Evolutionary conservation across 192 early-diverging fungal genomes (phyloP).

Genomic region (Backusella parvicylindrica): DNA sequence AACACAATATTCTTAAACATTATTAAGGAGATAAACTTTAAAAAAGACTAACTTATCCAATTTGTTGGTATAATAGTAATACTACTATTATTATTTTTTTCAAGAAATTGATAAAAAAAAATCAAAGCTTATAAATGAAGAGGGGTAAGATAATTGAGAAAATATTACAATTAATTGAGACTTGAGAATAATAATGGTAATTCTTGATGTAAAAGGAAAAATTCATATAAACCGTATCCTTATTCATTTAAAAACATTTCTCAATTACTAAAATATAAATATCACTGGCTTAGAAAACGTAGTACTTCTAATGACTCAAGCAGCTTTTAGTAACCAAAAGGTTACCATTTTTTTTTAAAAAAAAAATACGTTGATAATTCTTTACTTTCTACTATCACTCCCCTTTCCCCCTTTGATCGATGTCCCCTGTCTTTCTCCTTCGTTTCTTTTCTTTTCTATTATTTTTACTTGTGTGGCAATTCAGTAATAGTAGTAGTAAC

Average conservation of each 20-base stretch:
- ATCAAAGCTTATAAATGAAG: no score
- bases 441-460: neutral
- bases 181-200: no score
- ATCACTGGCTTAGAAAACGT: no score
- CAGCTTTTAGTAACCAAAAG: neutral
- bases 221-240: no score
- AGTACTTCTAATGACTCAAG: neutral
- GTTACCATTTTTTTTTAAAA: neutral
- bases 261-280: no score
- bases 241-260: no score
- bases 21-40: neutral
- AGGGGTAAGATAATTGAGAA: no score
- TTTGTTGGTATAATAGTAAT: neutral
- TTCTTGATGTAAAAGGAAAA: no score
- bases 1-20: neutral
- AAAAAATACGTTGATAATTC: neutral
- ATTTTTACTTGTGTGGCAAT: neutral
- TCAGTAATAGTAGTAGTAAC: neutral
- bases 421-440: neutral
- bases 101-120: no score
- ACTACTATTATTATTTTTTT: neutral
- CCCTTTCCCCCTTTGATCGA: neutral
- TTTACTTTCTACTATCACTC: neutral
- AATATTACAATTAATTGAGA: no score
- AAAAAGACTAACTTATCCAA: neutral